Conservation (phyloP, 805 yeast species). For the Maudiozyma pseudohumilis region DNA sequence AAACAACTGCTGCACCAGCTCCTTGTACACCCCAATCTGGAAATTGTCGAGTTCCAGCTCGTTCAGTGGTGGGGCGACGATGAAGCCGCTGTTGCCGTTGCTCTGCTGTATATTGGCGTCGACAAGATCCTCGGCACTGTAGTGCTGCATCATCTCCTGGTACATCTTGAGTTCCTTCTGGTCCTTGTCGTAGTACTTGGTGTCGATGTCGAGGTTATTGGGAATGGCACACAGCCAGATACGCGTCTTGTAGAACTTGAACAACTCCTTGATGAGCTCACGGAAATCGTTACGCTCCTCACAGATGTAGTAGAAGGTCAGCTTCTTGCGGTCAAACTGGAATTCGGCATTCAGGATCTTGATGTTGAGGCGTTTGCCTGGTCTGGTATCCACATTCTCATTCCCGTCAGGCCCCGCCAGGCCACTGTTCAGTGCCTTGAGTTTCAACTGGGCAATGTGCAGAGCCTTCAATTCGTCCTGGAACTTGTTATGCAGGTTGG, state of each 20-base stretch:
- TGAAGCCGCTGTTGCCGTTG: conserved; percentile 5
- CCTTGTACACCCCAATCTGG: conserved; percentile 30
- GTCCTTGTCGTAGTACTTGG: conserved; percentile 24
- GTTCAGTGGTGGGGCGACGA: conserved; percentile 23
- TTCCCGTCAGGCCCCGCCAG: background rate
- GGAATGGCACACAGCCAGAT: conserved; percentile 77
- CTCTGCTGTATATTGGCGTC: conserved; percentile 12
- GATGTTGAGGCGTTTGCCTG: conserved; percentile 32
- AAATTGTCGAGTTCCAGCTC: conserved; percentile 27
- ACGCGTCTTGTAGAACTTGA: conserved; percentile 67
- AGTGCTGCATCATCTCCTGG: conserved; percentile 28
- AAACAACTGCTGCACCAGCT: conserved; percentile 23
- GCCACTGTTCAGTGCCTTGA: conserved; percentile 30
- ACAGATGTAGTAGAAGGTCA: conserved; percentile 61
- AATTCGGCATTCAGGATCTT: conserved; percentile 67
- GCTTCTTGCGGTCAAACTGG: conserved; percentile 71
- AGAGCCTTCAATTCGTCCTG: conserved; percentile 66
- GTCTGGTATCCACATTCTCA: conserved; percentile 6
- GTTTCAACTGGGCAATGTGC: conserved; percentile 51
- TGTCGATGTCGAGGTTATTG: conserved; percentile 25
- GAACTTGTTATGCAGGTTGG: conserved; percentile 52
- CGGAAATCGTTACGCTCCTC: conserved; percentile 64
- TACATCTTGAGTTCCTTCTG: conserved; percentile 27
- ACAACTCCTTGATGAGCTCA: conserved; percentile 61
- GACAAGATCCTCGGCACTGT: conserved; percentile 17